phyloP scores from a whole-genome alignment of 495 filamentous ascomycete genomes.

The Acidiella bohemica region DNA sequence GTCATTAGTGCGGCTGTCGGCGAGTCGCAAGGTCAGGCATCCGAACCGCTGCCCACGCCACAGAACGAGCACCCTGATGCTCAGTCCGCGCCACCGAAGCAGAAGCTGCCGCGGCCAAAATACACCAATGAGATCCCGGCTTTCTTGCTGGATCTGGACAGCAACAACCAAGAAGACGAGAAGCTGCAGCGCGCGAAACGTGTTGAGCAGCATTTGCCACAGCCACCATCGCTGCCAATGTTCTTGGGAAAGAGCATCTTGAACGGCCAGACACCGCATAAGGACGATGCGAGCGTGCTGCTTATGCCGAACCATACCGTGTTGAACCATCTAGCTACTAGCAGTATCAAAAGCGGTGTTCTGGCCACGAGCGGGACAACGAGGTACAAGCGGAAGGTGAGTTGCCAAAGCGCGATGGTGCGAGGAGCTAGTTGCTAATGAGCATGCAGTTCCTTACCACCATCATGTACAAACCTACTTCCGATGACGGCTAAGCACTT shows the following conservation, averaged over 20 bases:
- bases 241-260: constrained; percentile 91
- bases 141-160: constrained; percentile 73
- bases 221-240: constrained; percentile 73
- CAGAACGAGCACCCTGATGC: neutral
- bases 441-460: constrained; percentile 80
- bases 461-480: constrained; percentile 89
- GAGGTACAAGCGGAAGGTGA: constrained; percentile 88
- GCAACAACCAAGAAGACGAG: constrained; percentile 52
- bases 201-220: constrained; percentile 59
- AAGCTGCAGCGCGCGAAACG: constrained; percentile 54
- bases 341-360: constrained; percentile 91
- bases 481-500: constrained; percentile 18
- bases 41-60: neutral
- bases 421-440: neutral
- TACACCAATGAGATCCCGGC: constrained; percentile 60
- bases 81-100: constrained; percentile 4
- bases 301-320: constrained; percentile 96
- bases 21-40: neutral
- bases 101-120: constrained; percentile 28
- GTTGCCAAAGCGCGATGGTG: constrained; percentile 8
- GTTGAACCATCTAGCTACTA: constrained; percentile 92
- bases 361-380: constrained; percentile 96
- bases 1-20: constrained; percentile 1
- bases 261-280: constrained; percentile 78
- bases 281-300: constrained; percentile 93